Evolutionary conservation across 2,329 filamentous ascomycete species (phyloP).

Genomic region (Aphanocladium album): DNA sequence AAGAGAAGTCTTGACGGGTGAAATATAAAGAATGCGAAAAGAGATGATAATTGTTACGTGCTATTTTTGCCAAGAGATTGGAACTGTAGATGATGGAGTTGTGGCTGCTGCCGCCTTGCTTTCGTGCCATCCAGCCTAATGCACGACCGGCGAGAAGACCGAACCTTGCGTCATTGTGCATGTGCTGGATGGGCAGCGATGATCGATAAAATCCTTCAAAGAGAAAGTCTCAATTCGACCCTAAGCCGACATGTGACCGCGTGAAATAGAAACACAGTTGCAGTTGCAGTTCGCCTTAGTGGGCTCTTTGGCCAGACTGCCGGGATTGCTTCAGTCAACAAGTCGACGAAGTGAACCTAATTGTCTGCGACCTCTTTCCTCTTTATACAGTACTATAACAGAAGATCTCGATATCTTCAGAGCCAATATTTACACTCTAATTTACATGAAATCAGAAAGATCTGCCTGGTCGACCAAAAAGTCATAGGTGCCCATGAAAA

Average conservation of each 20-base stretch:
- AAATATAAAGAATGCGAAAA: not conserved
- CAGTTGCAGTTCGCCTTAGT: too few species aligned
- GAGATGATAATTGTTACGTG: not conserved
- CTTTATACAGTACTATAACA: too few species aligned
- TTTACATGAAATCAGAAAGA: not conserved
- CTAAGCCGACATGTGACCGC: too few species aligned
- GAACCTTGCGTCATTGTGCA: not conserved
- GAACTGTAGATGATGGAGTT: not conserved
- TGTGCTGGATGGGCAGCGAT: not conserved
- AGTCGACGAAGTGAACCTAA: too few species aligned
- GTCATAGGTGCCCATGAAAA: constrained; percentile 13
- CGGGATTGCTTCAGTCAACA: too few species aligned
- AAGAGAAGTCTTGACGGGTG: too few species aligned
- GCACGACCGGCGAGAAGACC: constrained; percentile 1
- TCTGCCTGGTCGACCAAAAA: constrained; percentile 7
- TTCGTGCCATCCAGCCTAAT: not conserved
- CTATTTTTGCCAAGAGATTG: not conserved
- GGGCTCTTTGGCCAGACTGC: too few species aligned
- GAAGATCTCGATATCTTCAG: too few species aligned
- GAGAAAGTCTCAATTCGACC: too few species aligned
- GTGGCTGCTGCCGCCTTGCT: not conserved
- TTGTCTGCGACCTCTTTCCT: too few species aligned
- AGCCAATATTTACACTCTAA: not conserved
- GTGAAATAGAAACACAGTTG: too few species aligned
- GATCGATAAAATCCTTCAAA: not conserved